phyloP scores from a whole-genome alignment of 768 basidiomycete species.

The Termitomyces sp. region DNA sequence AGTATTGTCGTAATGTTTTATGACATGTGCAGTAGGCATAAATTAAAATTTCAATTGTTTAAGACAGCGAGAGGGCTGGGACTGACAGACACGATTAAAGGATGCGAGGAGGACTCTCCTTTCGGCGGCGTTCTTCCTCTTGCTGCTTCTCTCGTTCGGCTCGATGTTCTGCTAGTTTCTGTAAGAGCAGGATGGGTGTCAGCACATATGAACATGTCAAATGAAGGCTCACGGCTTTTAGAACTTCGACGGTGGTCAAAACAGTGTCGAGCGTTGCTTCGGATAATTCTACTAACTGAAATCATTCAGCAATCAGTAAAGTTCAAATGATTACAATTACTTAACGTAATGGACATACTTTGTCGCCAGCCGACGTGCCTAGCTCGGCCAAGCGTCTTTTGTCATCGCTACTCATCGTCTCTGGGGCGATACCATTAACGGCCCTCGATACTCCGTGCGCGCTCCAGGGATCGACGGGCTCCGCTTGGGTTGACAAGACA shows the following conservation, averaged over 20 bases:
- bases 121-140: constrained; percentile 22
- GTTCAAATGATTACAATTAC: neutral
- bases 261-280: constrained; percentile 66
- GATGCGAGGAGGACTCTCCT: constrained; percentile 20
- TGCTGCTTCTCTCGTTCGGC: constrained; percentile 45
- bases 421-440: constrained; percentile 26
- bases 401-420: constrained; percentile 33
- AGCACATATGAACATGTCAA: constrained; percentile 12
- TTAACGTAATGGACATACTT: constrained; percentile 29
- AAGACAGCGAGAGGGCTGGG: neutral
- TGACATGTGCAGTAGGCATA: too few relatives aligned
- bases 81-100: neutral
- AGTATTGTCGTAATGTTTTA: too few relatives aligned
- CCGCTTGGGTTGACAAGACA: constrained; percentile 10
- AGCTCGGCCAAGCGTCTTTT: constrained; percentile 43
- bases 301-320: neutral
- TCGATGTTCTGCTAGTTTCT: constrained; percentile 52
- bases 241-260: constrained; percentile 49
- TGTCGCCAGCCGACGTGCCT: constrained; percentile 47
- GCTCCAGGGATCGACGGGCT: constrained; percentile 13
- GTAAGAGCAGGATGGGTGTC: constrained; percentile 20
- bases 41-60: neutral
- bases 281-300: constrained; percentile 60
- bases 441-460: constrained; percentile 23
- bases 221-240: constrained; percentile 53